Conservation (phyloP, 441 rosid species). For the Populus trichocarpa region DNA sequence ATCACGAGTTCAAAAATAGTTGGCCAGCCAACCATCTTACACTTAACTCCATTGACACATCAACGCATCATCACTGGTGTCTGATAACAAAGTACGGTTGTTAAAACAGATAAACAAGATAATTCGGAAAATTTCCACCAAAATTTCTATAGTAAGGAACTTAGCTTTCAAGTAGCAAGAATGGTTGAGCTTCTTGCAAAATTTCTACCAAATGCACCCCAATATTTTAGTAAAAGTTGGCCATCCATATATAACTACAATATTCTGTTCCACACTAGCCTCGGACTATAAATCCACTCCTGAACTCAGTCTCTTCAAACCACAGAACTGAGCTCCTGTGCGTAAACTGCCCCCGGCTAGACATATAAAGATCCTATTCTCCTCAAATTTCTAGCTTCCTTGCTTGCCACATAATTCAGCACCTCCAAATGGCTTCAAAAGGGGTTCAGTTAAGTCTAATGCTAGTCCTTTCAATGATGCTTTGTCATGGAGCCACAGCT, state of each 20-base stretch:
- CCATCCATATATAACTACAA: slow-evolving; percentile 27
- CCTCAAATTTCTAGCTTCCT: neutral
- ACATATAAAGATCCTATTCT: neutral
- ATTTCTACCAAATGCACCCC: slow-evolving; percentile 8
- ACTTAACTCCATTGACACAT: neutral
- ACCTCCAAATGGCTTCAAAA: slow-evolving; percentile 23
- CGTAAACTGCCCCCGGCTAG: neutral
- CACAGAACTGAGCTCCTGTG: neutral
- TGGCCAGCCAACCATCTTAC: neutral
- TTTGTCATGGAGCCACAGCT: slow-evolving; percentile 23
- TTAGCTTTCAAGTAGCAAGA: neutral
- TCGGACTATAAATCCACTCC: slow-evolving; percentile 14
- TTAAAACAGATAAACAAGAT: too few relatives aligned
- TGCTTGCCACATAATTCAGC: neutral
- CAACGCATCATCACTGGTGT: neutral
- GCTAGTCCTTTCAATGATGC: slow-evolving; percentile 22
- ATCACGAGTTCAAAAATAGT: slow-evolving; percentile 1
- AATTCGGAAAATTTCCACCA: neutral
- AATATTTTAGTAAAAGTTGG: slow-evolving; percentile 28
- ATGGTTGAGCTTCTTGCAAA: slow-evolving; percentile 1
- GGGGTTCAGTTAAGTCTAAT: slow-evolving; percentile 17
- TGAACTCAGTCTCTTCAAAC: neutral
- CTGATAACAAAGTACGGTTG: too few relatives aligned
- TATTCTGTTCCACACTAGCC: neutral
- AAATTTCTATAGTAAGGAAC: neutral